phyloP scores from a whole-genome alignment of 2,329 filamentous ascomycete genomes.

The Cercospora zeina region DNA sequence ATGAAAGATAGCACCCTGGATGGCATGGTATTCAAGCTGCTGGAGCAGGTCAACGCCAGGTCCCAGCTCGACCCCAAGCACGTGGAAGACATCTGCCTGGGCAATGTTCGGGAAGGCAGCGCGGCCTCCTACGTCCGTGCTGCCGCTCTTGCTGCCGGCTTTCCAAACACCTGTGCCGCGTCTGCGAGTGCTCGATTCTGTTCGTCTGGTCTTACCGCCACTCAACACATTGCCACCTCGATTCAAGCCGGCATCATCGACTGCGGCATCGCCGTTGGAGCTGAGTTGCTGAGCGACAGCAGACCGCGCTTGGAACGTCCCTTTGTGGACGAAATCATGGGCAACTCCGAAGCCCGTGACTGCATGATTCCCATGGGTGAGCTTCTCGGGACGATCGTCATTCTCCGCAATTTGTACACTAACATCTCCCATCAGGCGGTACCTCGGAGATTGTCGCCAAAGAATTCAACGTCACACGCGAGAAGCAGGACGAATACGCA shows the following conservation, averaged over 20 bases:
- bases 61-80: slow-evolving; percentile 39
- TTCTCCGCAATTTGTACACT: background rate
- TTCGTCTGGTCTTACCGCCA: slow-evolving; percentile 70
- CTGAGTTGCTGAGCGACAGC: slow-evolving; percentile 93
- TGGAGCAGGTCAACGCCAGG: slow-evolving; percentile 60
- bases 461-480: slow-evolving; percentile 69
- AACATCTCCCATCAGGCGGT: slow-evolving; percentile 7
- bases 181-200: slow-evolving; percentile 90
- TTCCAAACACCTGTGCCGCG: slow-evolving; percentile 80
- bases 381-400: background rate
- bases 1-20: slow-evolving; percentile 94
- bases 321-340: slow-evolving; percentile 70
- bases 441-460: slow-evolving; percentile 84
- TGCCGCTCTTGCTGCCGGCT: slow-evolving; percentile 82
- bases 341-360: slow-evolving; percentile 71
- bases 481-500: slow-evolving; percentile 80
- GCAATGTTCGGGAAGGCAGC: slow-evolving; percentile 81
- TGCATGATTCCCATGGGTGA: slow-evolving; percentile 93
- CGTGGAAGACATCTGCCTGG: slow-evolving; percentile 74
- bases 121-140: slow-evolving; percentile 86
- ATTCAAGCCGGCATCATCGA: slow-evolving; percentile 73
- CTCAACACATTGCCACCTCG: slow-evolving; percentile 71
- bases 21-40: slow-evolving; percentile 76
- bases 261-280: slow-evolving; percentile 77
- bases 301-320: slow-evolving; percentile 77